Base-by-base conservation (phyloP, 371 early-diverging fungal species). In the Nematocida sp. region DNA sequence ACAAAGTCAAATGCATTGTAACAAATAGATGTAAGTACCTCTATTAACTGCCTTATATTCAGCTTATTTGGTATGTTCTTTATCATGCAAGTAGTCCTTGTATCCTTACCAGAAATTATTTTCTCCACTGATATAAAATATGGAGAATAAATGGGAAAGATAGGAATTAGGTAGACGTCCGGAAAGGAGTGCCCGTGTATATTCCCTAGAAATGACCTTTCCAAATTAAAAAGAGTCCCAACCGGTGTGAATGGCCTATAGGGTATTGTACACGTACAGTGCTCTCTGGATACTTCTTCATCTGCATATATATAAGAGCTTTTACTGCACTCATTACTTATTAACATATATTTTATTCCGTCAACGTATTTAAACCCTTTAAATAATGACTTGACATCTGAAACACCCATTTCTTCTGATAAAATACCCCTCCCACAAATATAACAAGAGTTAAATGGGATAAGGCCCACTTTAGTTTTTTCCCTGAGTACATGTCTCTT, bases 31-130 rank as follows among this genome's bases (percentile, higher is more conserved):
- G 94, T 90, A 50, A 95, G 85, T 64, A 90, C 88, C 18, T 92
- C 91, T 18, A 92, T 86, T 23, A 94, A 85, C 93, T 93, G 92
- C 83, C 88, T 86, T 89, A 90, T 87, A 11, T 92, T 91, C 82
- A 91, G 92, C 85, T 92, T 92, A 88, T 94, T 94, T 23, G 94
- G 94, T 69, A 94, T 92, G 80, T 94, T 93, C 73, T 92, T 90
- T 54, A 94, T 91, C 94, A 94, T 94, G 83, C 91, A 91, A 0
- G 94, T 92, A 0, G 92, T 93, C 20, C 93, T 88, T 33, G 55
- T 87, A 74, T 94, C 93, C 18, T 66, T 44, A 4, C 90, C 90
- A 2, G 55, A 39, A 2, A 70, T 58, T 18, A 84, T 82, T 18
- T 71, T 72, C 4, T 82, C 81, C 40, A 64, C 13, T 15, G 11